Conservation (phyloP, 2,329 filamentous ascomycete species). For the Diplodia mutila region DNA sequence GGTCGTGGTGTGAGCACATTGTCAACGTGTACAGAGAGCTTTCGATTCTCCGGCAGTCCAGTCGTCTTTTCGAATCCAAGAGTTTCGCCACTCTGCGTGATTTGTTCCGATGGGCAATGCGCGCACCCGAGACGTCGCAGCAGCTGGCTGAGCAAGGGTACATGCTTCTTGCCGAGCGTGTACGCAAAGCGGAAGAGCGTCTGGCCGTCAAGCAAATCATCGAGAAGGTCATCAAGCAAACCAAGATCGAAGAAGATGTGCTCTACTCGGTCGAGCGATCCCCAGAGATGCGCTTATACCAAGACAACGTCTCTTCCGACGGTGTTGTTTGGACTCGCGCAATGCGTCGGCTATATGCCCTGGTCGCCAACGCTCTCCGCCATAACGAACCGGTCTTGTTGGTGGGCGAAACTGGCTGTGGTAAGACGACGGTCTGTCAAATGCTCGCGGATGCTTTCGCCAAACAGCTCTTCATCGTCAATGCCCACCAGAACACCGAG, state of each 20-base stretch:
- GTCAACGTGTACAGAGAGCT: conserved; percentile 94
- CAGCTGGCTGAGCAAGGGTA: conserved; percentile 91
- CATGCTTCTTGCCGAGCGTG: conserved; percentile 93
- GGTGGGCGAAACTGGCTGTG: conserved; percentile 95
- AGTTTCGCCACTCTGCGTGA: conserved; percentile 96
- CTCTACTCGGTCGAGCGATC: conserved; percentile 65
- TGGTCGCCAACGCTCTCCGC: conserved; percentile 82
- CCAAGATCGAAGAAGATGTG: conserved; percentile 66
- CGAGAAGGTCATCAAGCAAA: conserved; percentile 77
- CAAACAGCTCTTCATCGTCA: conserved; percentile 83
- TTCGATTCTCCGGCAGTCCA: conserved; percentile 85
- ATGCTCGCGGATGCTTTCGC: conserved; percentile 79
- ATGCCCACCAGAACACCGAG: conserved; percentile 97
- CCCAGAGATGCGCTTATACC: conserved; percentile 43
- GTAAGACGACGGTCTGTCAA: conserved; percentile 96
- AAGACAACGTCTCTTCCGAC: conserved; percentile 30
- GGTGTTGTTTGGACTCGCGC: conserved; percentile 89
- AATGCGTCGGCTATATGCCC: conserved; percentile 87
- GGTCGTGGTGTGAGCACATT: conserved; percentile 88
- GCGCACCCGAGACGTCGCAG: conserved; percentile 81
- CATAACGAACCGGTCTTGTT: conserved; percentile 94
- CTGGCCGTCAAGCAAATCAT: conserved; percentile 83
- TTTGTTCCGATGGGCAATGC: conserved; percentile 90
- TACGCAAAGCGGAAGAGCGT: conserved; percentile 87
- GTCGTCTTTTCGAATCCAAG: conserved; percentile 91